Base-by-base conservation (phyloP, 2,329 filamentous ascomycete genomes). In the Cladophialophora chaetospira region DNA sequence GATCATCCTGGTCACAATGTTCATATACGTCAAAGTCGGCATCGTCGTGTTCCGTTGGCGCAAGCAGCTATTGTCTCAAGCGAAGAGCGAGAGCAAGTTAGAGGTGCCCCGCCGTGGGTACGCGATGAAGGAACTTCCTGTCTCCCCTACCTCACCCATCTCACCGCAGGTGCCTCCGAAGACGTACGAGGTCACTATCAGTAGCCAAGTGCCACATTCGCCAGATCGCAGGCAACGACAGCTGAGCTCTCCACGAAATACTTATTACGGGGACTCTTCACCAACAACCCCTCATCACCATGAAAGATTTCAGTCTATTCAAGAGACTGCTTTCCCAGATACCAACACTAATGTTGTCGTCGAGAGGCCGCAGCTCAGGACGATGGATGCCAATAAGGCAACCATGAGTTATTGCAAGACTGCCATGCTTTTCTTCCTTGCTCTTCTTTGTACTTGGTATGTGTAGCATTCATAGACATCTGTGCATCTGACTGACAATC, bases 41-140 rank as follows among this genome's bases (percentile, higher is more conserved):
- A 64, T 69, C 17, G 67, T 72, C 21, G 71, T 75, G 29, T 71
- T 71, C 44, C 51, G 81, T 58, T 87, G 87, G 68, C 82, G 87
- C 64, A 81, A 79, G 60, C 81, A 86, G 67, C 79, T 87, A 51
- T 79, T 75, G 2, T 61, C 57, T 4, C 25, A 56, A 29, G 47
- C 53, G 11, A 35, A 55, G 4, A 61, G 55, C 17, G 44, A 38
- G 5, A 23, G 17, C 26, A 49, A 31, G 13, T 11, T 28, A 9
- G 36, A 45, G 11, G 15, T 26, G 3, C 33, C 44, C n/a, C 28
- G 31, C 3, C 15, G 25, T 10, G 50, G 48, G 3, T 57, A 51
- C 46, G 25, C 58, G 2, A 60, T 60, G 54, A 51, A 53, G 15
- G 26, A 55, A 17, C 5, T 53, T 3, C 23, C 44, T 8, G 25